Evolutionary conservation across 352 stramenopile species (phyloP).

Genomic region (Pythium pyrilobum): DNA sequence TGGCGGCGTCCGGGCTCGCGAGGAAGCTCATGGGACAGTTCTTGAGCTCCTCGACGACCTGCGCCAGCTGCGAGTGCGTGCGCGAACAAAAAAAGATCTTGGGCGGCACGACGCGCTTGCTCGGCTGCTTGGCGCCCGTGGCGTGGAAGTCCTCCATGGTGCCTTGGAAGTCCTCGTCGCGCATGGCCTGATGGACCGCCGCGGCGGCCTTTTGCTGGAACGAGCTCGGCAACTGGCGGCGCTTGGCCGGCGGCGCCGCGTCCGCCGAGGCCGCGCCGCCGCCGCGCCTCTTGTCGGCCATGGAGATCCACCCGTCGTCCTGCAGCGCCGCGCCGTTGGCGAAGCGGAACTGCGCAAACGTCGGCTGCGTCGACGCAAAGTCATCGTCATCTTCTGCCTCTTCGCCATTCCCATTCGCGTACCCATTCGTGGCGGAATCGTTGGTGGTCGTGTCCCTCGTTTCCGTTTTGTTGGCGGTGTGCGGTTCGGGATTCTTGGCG

Average conservation of each 20-base stretch:
- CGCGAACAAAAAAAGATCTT: slow-evolving; percentile 87
- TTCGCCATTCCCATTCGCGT: slow-evolving; percentile 4
- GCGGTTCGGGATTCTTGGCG: background rate
- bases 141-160: slow-evolving; percentile 24
- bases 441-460: background rate
- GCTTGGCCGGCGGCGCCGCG: slow-evolving; percentile 10
- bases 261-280: background rate
- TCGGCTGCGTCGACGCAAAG: slow-evolving; percentile 33
- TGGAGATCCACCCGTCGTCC: slow-evolving; percentile 36
- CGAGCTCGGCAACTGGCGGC: slow-evolving; percentile 21
- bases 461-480: background rate
- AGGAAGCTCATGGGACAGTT: slow-evolving; percentile 65
- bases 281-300: slow-evolving; percentile 34
- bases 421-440: background rate
- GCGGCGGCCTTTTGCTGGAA: too few species aligned
- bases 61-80: slow-evolving; percentile 80
- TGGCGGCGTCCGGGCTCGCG: slow-evolving; percentile 27
- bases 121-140: background rate
- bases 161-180: slow-evolving; percentile 2
- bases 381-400: slow-evolving; percentile 30
- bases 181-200: background rate
- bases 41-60: slow-evolving; percentile 80
- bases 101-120: slow-evolving; percentile 34
- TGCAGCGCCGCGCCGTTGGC: slow-evolving; percentile 6
- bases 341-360: slow-evolving; percentile 38